phyloP scores from a whole-genome alignment of 2,329 filamentous ascomycete genomes.

The Fusarium dlaminii region DNA sequence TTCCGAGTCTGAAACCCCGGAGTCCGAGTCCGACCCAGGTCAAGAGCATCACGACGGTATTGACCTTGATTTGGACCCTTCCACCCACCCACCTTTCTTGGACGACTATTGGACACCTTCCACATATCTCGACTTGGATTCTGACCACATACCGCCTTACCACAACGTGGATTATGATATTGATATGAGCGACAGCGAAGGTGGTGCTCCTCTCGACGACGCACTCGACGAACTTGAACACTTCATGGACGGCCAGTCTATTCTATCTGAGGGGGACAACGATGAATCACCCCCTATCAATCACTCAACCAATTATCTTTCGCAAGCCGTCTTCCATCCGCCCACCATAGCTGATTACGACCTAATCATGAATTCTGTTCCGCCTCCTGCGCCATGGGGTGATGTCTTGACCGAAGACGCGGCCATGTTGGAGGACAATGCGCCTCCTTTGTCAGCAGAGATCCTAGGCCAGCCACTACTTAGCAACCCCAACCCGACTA shows the following conservation, averaged over 20 bases:
- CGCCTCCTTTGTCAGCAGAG: background rate
- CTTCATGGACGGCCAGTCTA: constrained; percentile 10
- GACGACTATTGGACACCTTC: constrained; percentile 6
- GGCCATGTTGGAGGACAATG: background rate
- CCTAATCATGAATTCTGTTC: constrained; percentile 28
- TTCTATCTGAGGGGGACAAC: constrained; percentile 15
- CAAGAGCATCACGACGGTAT: constrained; percentile 12
- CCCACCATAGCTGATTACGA: constrained; percentile 13
- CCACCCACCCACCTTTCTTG: constrained; percentile 6
- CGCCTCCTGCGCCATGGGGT: constrained; percentile 28
- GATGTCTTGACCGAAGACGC: background rate
- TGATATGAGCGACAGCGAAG: constrained; percentile 50
- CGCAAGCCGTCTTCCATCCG: constrained; percentile 7
- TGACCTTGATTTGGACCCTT: constrained; percentile 11
- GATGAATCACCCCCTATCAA: constrained; percentile 14
- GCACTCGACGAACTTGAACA: constrained; percentile 4
- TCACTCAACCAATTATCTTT: constrained; percentile 25
- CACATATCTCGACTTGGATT: constrained; percentile 9
- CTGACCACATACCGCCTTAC: constrained; percentile 21
- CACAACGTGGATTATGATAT: constrained; percentile 42
- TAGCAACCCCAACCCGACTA: constrained; percentile 48
- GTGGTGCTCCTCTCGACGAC: constrained; percentile 43
- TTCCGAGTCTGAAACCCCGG: constrained; percentile 8
- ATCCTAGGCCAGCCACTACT: constrained; percentile 32
- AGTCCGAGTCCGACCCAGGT: constrained; percentile 2